Conservation (phyloP, 2,329 filamentous ascomycete genomes). For the Colletotrichum camelliae region DNA sequence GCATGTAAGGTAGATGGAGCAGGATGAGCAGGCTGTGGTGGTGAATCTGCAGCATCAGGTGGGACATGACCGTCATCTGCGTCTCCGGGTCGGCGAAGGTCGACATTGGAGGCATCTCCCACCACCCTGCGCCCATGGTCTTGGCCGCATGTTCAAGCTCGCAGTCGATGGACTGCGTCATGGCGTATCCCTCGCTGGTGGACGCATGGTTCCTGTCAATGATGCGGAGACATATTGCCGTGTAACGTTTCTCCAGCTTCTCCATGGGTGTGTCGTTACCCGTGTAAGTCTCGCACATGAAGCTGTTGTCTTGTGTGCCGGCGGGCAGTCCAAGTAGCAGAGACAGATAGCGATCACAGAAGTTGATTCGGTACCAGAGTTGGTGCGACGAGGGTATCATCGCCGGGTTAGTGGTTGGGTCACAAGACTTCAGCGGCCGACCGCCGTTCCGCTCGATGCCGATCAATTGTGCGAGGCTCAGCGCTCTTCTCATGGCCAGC, state of each 20-base stretch:
- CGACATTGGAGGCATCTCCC: constrained; percentile 41
- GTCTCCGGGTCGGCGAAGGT: constrained; percentile 15
- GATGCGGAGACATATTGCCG: constrained; percentile 47
- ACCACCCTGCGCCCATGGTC: constrained; percentile 53
- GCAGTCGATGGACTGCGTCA: constrained; percentile 49
- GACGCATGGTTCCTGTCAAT: constrained; percentile 49
- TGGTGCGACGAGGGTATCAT: constrained; percentile 4
- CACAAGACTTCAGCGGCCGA: constrained; percentile 41
- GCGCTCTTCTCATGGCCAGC: constrained; percentile 54
- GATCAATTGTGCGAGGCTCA: constrained; percentile 57
- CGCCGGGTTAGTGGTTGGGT: constrained; percentile 38
- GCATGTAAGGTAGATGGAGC: constrained; percentile 61
- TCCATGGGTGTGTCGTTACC: constrained; percentile 42
- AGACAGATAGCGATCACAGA: constrained; percentile 55
- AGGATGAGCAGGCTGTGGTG: constrained; percentile 57
- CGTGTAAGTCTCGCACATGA: constrained; percentile 33
- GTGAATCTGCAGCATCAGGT: constrained; percentile 52
- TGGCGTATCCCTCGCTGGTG: constrained; percentile 40
- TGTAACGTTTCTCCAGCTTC: constrained; percentile 49
- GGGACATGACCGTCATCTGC: constrained; percentile 27
- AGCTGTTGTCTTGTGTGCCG: constrained; percentile 45
- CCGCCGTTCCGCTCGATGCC: constrained; percentile 45
- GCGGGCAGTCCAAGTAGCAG: constrained; percentile 56
- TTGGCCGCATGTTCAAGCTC: constrained; percentile 50
- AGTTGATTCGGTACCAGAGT: constrained; percentile 56